Evolutionary conservation across 306 rosid genomes (phyloP), one percentile per base, ranked within the genome.

Genomic region (Purshia tridentata): DNA sequence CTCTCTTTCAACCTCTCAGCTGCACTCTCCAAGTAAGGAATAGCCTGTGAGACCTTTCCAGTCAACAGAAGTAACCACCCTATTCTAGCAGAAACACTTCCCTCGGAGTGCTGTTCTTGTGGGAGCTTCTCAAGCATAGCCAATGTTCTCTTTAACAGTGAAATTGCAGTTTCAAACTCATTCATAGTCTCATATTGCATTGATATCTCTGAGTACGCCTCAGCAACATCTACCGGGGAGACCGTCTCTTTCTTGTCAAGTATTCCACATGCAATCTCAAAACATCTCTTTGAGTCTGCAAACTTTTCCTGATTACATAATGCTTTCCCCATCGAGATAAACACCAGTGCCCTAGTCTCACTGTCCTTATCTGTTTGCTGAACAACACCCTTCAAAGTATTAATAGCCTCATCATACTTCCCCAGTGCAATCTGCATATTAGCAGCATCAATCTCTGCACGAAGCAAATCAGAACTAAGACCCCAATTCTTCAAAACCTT

Each of bases 151-250:
- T 91, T 91, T 76, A 91, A 80, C 82, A 93, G 76, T 5, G 90
- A 93, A 78, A 93, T 89, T 16, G 96, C 93, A 72, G 83, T 89
- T 85, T 93, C 97, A 77, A 91, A 89, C 73, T 93, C 97, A 22
- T 89, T 89, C 98, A 93, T 93, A 37, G 90, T 84, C 84, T 93
- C 97, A 40, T 87, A 93, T 52, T 81, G 96, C 97, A 91, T 88
- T 0, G 98, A 86, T 82, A 91, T 88, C 79, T 93, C 97, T 0
- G 91, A 86, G 86, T 86, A 91, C 4, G 94, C 97, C 84, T 93
- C 97, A 4, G 97, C 88, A 66, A 87, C 92, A 67, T 89, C 98
- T 69, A 86, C 90, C 0, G 91, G 94, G 13, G 88, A 68, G 65
- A 65, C 39, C 20, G 18, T 75, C 81, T 89, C 94, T 71, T 83